Conservation (phyloP, 2,329 filamentous ascomycete species). For the Exserohilum rostratum region DNA sequence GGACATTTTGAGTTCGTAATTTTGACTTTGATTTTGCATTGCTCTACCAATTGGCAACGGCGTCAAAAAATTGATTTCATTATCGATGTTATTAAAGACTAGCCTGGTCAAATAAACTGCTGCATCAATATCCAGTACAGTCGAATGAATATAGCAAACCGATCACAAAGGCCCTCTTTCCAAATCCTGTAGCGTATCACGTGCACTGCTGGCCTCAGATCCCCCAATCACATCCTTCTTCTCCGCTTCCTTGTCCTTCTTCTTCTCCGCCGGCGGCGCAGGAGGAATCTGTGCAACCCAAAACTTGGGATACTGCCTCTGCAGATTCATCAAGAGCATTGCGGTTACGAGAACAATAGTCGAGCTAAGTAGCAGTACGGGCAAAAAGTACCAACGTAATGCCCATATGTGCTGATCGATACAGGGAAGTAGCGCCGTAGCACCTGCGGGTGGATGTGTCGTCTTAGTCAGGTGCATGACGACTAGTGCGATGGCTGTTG, state of each 20-base stretch:
- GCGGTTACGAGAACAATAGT: slow-evolving; percentile 50
- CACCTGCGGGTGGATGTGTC: slow-evolving; percentile 56
- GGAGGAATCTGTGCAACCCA: slow-evolving; percentile 52
- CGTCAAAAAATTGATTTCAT: too few species aligned
- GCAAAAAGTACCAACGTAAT: slow-evolving; percentile 53
- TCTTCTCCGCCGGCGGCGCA: slow-evolving; percentile 22
- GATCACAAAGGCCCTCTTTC: slow-evolving; percentile 22
- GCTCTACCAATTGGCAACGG: too few species aligned
- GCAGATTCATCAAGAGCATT: slow-evolving; percentile 53
- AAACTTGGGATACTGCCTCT: slow-evolving; percentile 54
- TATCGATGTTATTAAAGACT: too few species aligned
- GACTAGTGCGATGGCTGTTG: slow-evolving; percentile 51
- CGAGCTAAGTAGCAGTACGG: slow-evolving; percentile 51
- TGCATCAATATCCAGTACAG: too few species aligned
- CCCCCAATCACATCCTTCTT: slow-evolving; percentile 15
- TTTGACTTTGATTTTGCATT: too few species aligned
- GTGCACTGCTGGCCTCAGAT: slow-evolving; percentile 17
- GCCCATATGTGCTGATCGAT: slow-evolving; percentile 48
- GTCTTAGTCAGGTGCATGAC: slow-evolving; percentile 56
- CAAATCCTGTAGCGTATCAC: slow-evolving; percentile 21
- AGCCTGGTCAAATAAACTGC: too few species aligned
- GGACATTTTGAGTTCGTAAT: too few species aligned
- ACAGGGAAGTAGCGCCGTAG: slow-evolving; percentile 53
- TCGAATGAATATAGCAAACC: neutral
- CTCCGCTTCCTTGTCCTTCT: slow-evolving; percentile 4